Percentiles rank a stretch among this genome's conserved stretches.
Evolutionary conservation across 495 filamentous ascomycete genomes (phyloP).

Genomic region (Aspergillus cavernicola): DNA sequence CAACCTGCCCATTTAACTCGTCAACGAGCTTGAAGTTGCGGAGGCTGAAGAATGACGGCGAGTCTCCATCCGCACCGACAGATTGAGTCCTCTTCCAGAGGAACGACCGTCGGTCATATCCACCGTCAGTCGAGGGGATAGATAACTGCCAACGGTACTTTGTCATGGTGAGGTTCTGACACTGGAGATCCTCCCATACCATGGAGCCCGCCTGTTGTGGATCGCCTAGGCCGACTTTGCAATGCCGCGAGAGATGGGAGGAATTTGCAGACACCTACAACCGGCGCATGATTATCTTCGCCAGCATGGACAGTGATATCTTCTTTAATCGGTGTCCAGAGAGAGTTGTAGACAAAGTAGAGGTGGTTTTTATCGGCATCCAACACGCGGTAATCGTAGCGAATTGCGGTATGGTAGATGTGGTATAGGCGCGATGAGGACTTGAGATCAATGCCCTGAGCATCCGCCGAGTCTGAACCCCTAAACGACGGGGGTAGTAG

Average conservation of each 20-base stretch:
- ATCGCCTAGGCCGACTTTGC: conserved; percentile 32
- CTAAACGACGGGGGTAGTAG: background rate
- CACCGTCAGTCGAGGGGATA: conserved; percentile 1
- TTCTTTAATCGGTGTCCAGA: conserved; percentile 25
- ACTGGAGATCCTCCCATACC: conserved; percentile 26
- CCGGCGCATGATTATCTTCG: conserved; percentile 20
- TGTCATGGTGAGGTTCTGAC: conserved; percentile 15
- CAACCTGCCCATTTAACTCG: conserved; percentile 20
- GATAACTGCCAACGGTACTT: conserved; percentile 29
- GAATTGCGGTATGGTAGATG: conserved; percentile 27
- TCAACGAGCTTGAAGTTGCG: conserved; percentile 32
- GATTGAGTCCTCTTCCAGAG: conserved; percentile 33
- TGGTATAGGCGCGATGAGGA: conserved; percentile 12
- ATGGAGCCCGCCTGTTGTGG: conserved; percentile 17
- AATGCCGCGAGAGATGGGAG: conserved; percentile 31
- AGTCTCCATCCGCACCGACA: conserved; percentile 19
- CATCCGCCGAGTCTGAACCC: background rate
- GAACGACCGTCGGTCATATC: conserved; percentile 19
- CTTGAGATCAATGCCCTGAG: background rate
- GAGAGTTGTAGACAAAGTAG: conserved; percentile 30
- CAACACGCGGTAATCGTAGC: conserved; percentile 27
- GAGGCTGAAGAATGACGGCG: conserved; percentile 4
- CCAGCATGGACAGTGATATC: conserved; percentile 34
- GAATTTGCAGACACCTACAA: conserved; percentile 31
- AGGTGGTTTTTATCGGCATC: conserved; percentile 17